Evolutionary conservation across 2,329 filamentous ascomycete species (phyloP).

Genomic region (Hypocrella siamensis): DNA sequence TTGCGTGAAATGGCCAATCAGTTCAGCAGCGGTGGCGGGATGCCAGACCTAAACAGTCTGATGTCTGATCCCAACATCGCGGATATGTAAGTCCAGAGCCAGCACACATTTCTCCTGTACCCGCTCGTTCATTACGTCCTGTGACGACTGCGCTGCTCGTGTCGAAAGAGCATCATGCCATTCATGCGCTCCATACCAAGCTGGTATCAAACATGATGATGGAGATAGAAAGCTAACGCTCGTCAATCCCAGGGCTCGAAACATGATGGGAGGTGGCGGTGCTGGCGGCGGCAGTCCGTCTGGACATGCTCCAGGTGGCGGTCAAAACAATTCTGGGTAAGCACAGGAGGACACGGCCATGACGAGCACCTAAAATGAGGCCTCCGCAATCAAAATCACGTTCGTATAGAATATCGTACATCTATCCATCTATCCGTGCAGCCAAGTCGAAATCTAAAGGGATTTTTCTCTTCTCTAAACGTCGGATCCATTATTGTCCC

Average conservation of each 20-base stretch:
- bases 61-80: conserved; percentile 90
- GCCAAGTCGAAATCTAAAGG: too few relatives aligned
- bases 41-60: conserved; percentile 72
- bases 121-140: too few relatives aligned
- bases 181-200: background rate
- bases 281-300: conserved; percentile 11
- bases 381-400: too few relatives aligned
- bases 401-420: too few relatives aligned
- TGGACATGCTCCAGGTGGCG: conserved; percentile 10
- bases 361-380: too few relatives aligned
- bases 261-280: conserved; percentile 30
- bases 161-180: too few relatives aligned
- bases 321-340: conserved; percentile 2
- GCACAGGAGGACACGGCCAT: background rate
- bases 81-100: conserved; percentile 76
- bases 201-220: background rate
- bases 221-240: background rate
- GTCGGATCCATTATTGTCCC: too few relatives aligned
- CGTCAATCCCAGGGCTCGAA: conserved; percentile 21
- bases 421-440: too few relatives aligned
- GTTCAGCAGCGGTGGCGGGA: conserved; percentile 63
- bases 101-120: background rate
- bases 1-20: conserved; percentile 75
- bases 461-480: too few relatives aligned
- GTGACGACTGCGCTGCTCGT: too few relatives aligned